phyloP scores from a whole-genome alignment of 208 protist species.

The Acanthamoeba royreba region DNA sequence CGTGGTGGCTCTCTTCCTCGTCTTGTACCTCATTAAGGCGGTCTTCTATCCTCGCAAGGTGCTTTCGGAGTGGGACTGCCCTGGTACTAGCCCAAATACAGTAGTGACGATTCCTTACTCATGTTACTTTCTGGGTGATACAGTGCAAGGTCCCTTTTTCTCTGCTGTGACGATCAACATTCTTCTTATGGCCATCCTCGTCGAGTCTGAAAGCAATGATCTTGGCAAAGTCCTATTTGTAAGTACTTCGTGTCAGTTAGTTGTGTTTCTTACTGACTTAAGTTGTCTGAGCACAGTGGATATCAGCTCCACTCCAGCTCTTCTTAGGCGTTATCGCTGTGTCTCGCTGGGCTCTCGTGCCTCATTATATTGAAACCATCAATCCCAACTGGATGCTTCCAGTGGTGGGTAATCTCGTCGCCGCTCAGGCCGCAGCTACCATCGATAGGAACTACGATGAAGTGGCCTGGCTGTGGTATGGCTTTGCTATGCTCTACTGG shows the following conservation, averaged over 20 bases:
- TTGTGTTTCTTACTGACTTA: not conserved
- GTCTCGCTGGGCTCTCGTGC: not conserved
- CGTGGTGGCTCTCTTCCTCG: not conserved
- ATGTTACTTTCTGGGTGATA: no score
- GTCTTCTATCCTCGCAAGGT: slow-evolving; percentile 30
- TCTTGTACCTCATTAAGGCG: slow-evolving; percentile 3
- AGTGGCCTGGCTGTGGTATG: slow-evolving; percentile 25
- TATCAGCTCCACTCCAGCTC: not conserved
- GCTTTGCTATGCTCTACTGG: not conserved
- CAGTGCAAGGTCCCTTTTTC: slow-evolving; percentile 5
- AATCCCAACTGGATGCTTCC: slow-evolving; percentile 35
- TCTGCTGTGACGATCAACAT: not conserved
- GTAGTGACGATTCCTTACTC: not conserved
- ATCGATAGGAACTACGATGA: slow-evolving; percentile 16
- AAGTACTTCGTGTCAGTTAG: not conserved
- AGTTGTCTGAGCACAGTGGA: not conserved
- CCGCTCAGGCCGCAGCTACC: not conserved
- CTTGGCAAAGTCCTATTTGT: slow-evolving; percentile 19
- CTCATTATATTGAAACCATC: slow-evolving; percentile 8
- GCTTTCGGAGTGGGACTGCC: not conserved
- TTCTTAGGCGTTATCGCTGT: not conserved
- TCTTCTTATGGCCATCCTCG: not conserved
- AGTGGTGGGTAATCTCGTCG: not conserved
- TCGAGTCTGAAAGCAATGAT: not conserved
- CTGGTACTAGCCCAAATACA: not conserved